Evolutionary conservation across 106 monocot genomes (phyloP).

Genomic region (Phalaenopsis equestris): DNA sequence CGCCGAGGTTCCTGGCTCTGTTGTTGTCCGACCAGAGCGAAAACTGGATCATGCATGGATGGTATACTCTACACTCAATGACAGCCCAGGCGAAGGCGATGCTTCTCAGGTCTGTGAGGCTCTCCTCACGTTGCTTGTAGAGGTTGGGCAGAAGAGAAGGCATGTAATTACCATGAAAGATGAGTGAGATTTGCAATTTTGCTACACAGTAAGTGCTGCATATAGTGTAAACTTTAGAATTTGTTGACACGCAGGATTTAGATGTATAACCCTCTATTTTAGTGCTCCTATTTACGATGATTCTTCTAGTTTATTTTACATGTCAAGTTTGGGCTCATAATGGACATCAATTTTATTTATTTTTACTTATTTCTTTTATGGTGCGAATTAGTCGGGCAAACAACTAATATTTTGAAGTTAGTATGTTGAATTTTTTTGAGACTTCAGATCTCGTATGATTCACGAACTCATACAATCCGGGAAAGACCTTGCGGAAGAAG

Average conservation of each 20-base stretch:
- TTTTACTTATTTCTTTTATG: no score
- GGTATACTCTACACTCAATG: constrained; percentile 71
- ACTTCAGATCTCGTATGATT: no score
- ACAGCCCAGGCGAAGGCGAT: constrained; percentile 42
- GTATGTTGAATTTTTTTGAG: no score
- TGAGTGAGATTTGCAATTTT: constrained; percentile 21
- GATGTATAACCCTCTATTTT: no score
- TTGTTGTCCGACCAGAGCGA: constrained; percentile 46
- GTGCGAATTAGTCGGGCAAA: no score
- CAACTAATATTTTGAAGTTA: no score
- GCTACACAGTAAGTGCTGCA: not conserved
- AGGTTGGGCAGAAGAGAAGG: constrained; percentile 60
- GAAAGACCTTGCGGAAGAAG: no score
- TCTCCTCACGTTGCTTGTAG: constrained; percentile 65
- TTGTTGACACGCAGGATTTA: not conserved
- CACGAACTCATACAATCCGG: no score
- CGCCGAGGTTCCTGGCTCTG: constrained; percentile 78
- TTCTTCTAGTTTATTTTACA: no score
- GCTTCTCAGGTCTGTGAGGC: constrained; percentile 84
- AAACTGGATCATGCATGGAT: constrained; percentile 86
- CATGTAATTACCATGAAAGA: constrained; percentile 55
- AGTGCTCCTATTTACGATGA: no score
- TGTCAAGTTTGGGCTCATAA: no score
- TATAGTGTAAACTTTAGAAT: not conserved
- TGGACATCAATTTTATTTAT: no score